These are phyloP conservation scores for Fusarium stilboides DNA, from an alignment of 2,329 filamentous ascomycete species.

Conservation along the genomic window DNA sequence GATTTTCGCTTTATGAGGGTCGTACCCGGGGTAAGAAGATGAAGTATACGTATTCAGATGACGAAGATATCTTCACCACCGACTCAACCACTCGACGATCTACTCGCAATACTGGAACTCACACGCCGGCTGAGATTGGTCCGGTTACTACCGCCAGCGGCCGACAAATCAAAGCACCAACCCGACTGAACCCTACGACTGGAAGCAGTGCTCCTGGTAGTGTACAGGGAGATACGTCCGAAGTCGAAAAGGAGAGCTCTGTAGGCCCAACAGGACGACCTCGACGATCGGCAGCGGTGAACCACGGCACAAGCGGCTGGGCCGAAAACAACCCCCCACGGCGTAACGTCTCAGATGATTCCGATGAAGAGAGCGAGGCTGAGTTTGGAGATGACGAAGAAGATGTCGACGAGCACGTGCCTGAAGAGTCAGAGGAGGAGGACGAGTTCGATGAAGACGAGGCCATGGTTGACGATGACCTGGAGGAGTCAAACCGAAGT, in stretches of 20 bases:
- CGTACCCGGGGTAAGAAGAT: slow-evolving; percentile 95
- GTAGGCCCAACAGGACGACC: slow-evolving; percentile 65
- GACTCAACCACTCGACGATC: slow-evolving; percentile 78
- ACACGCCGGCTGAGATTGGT: slow-evolving; percentile 78
- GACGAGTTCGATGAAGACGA: slow-evolving; percentile 72
- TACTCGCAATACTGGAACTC: slow-evolving; percentile 80
- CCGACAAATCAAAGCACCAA: slow-evolving; percentile 82
- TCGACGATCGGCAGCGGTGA: slow-evolving; percentile 65
- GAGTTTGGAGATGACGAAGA: slow-evolving; percentile 84
- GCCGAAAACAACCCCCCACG: slow-evolving; percentile 53
- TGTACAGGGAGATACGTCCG: slow-evolving; percentile 62
- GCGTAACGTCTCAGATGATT: slow-evolving; percentile 65
- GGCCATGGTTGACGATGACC: slow-evolving; percentile 68
- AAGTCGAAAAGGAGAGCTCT: slow-evolving; percentile 58
- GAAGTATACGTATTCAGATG: slow-evolving; percentile 96
- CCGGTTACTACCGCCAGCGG: slow-evolving; percentile 85
- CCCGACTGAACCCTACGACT: slow-evolving; percentile 75
- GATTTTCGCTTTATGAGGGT: slow-evolving; percentile 95
- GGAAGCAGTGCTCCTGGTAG: slow-evolving; percentile 64
- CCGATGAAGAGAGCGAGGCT: slow-evolving; percentile 80
- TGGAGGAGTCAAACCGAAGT: slow-evolving; percentile 67
- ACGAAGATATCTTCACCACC: slow-evolving; percentile 81
- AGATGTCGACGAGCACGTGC: slow-evolving; percentile 77
- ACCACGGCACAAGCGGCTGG: slow-evolving; percentile 68
- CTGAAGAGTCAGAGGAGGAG: slow-evolving; percentile 72